phyloP scores from a whole-genome alignment of 495 filamentous ascomycete species.

The Xylaria scruposa region DNA sequence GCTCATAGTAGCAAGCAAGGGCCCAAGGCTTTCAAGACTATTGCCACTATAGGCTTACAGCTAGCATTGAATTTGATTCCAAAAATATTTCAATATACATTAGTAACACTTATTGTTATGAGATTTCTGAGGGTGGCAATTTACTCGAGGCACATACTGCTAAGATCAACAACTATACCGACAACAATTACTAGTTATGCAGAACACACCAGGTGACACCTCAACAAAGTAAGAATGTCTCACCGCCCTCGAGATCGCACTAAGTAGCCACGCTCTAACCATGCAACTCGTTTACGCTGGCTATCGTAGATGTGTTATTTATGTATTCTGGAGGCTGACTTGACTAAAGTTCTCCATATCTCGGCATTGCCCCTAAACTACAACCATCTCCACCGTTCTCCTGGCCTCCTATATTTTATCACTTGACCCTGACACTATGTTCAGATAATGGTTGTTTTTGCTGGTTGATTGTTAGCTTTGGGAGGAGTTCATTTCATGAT shows the following conservation, averaged over 20 bases:
- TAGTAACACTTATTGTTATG: not conserved
- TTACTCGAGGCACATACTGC: not conserved
- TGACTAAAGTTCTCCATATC: not conserved
- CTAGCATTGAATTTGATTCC: too few relatives aligned
- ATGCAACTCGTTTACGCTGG: slow-evolving; percentile 2
- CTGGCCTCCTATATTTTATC: not conserved
- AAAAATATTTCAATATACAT: too few relatives aligned
- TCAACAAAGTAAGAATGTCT: slow-evolving; percentile 9
- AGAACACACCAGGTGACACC: not conserved
- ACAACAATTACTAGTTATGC: not conserved
- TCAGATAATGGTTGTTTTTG: not conserved
- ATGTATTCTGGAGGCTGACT: not conserved
- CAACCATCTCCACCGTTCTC: not conserved
- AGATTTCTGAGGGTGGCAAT: not conserved
- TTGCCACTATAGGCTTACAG: not conserved
- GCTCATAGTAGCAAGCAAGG: not conserved
- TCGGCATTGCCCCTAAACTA: not conserved
- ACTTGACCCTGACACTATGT: not conserved
- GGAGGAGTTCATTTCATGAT: not conserved
- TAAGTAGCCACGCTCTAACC: not conserved
- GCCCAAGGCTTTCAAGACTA: not conserved
- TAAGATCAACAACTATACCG: not conserved
- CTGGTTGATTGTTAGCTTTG: not conserved
- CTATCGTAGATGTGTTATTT: not conserved
- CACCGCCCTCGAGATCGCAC: not conserved